phyloP scores from a whole-genome alignment of 2,329 filamentous ascomycete genomes.

The Bipolaris oryzae region DNA sequence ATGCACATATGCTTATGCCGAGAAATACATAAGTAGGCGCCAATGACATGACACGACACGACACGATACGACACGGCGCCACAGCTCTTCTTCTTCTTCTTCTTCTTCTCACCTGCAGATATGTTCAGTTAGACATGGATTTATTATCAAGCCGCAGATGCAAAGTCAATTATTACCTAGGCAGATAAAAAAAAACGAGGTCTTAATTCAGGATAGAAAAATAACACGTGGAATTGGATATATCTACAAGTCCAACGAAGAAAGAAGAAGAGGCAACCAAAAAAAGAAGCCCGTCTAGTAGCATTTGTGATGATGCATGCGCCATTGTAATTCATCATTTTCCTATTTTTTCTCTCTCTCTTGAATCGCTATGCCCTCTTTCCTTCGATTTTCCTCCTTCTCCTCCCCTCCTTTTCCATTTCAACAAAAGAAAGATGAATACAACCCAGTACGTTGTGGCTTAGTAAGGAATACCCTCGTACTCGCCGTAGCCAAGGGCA shows the following conservation, averaged over 20 bases:
- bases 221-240: constrained; percentile 15
- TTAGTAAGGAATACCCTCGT: constrained; percentile 76
- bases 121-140: too few relatives aligned
- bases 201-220: neutral
- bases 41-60: too few relatives aligned
- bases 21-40: too few relatives aligned
- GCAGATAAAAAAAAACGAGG: too few relatives aligned
- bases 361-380: neutral
- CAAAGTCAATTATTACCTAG: too few relatives aligned
- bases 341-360: neutral
- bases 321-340: constrained; percentile 3
- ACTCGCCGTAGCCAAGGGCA: constrained; percentile 85
- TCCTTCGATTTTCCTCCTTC: too few relatives aligned
- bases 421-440: neutral
- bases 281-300: constrained; percentile 1
- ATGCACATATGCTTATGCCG: too few relatives aligned
- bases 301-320: constrained; percentile 3
- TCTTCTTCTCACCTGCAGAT: too few relatives aligned
- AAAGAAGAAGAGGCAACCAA: neutral
- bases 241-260: constrained; percentile 16
- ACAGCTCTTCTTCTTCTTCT: too few relatives aligned
- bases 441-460: neutral
- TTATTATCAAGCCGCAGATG: too few relatives aligned
- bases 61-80: too few relatives aligned
- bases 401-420: neutral